Evolutionary conservation across 495 filamentous ascomycete genomes (phyloP), one percentile per base, ranked within the genome.

Genomic region (Choiromyces venosus): DNA sequence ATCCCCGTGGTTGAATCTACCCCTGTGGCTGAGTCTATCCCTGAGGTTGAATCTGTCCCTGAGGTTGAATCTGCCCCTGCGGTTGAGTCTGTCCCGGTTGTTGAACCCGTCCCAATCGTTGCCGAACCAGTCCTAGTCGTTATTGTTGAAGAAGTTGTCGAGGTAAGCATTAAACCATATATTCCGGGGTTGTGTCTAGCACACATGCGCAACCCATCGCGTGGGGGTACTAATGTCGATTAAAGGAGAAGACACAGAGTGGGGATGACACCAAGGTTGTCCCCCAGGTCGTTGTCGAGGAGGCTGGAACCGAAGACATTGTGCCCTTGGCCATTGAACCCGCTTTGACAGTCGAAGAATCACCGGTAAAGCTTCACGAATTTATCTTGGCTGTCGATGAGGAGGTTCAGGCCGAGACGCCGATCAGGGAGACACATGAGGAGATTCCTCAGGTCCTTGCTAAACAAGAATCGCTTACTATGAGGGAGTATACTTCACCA

Each of bases 371-470:
- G 73, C 66, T 37, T 19, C 40, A 77, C 66, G 61, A 46, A 67
- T 39, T 42, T 33, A 36, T 29, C 29, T 21, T 29, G 21, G 35
- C 40, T 21, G 75, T 77, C 42, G 72, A 76, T 19, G 75, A 74
- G 21, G 66, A 74, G 12, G 72, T 73, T 69, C 75, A 72, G 69
- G 66, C 75, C 9, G 69, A 76, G 69, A 69, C 74, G n/a, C 68
- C 68, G 18, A 14, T 64, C 10, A 40, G 39, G 36, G 74, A 69
- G 37, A 70, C 69, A 29, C 36, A 67, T 37, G 42, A 68, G 25
- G 66, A 66, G n/a, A 64, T 76, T 42, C 39, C 70, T 37, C 69
- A 77, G 36, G 66, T 69, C 16, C 74, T 75, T 71, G 72, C 65
- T 65, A 12, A 61, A 38, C 74, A 40, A 76, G 37, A 71, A 74